Percentiles rank a stretch among this genome's conserved stretches.
Evolutionary conservation across 2,329 filamentous ascomycete genomes (phyloP).

Genomic region (Calonectria pauciramosa): DNA sequence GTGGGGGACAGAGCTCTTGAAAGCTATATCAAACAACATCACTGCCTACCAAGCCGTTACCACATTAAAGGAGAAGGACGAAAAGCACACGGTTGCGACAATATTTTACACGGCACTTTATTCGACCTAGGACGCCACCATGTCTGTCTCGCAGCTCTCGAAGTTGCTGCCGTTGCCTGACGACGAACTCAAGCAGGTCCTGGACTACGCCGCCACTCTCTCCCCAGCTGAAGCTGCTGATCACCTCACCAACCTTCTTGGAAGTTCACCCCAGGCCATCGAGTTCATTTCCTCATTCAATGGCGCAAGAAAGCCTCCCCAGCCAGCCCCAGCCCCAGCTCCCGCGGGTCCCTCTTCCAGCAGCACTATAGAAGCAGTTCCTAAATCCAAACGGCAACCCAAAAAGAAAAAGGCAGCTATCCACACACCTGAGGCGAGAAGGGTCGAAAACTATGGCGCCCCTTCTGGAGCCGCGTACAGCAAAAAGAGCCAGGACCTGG

Average conservation of each 20-base stretch:
- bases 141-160: slow-evolving; percentile 78
- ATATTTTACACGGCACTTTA: neutral
- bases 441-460: slow-evolving; percentile 71
- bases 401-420: slow-evolving; percentile 73
- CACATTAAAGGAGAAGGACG: neutral
- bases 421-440: slow-evolving; percentile 74
- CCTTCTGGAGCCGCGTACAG: slow-evolving; percentile 79
- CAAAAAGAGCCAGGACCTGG: slow-evolving; percentile 78
- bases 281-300: slow-evolving; percentile 90
- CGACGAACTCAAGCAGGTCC: slow-evolving; percentile 84
- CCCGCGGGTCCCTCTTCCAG: slow-evolving; percentile 36
- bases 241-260: slow-evolving; percentile 89
- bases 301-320: slow-evolving; percentile 66
- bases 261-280: slow-evolving; percentile 82
- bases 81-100: neutral
- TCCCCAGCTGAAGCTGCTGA: slow-evolving; percentile 83
- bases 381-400: slow-evolving; percentile 61
- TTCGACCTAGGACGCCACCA: slow-evolving; percentile 41
- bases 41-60: neutral
- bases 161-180: slow-evolving; percentile 88
- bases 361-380: slow-evolving; percentile 57
- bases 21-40: slow-evolving; percentile 12
- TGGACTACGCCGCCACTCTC: slow-evolving; percentile 84
- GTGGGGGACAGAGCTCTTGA: slow-evolving; percentile 23
- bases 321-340: slow-evolving; percentile 35